Base-by-base conservation (phyloP, 2,329 filamentous ascomycete genomes). In the Tolypocladium sp. region DNA sequence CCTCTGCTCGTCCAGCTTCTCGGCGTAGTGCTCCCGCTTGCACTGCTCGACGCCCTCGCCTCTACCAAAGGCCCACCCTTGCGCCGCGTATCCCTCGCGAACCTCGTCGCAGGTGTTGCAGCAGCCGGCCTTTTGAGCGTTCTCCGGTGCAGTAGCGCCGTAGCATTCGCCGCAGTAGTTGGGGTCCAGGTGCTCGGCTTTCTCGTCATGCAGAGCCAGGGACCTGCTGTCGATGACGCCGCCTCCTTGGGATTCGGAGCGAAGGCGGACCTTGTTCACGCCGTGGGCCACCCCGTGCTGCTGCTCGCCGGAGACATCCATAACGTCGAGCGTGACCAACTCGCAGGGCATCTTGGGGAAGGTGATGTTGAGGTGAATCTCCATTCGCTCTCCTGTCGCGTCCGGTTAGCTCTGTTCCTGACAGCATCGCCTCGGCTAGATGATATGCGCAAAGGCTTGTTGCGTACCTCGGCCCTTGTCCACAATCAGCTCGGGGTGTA, bases 51-150 rank as follows among this genome's bases (percentile, higher is more conserved):
- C 92, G 61, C 88, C 88, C 69, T 96, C 90, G 67, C 94, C 94
- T 63, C 89, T 85, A 41, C 93, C 93, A 70, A 99, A 99, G 9
- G 92, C 92, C 94, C 94, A 99, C 33, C 90, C 85, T 63, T 85
- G 80, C 27, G 92, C 91, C 37, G 92, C 92, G 71, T 99, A 99
- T 4, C 94, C 94, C 70, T 97, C 92, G 67, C 93, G 85, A 38
- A 99, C 94, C 74, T 99, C 94, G 68, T 96, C 92, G 74, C 94
- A 99, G 52, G 92, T 97, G 73, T 94, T 95, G 76, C 94, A 99
- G 79, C 94, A 99, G 60, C 91, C 92, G n/a, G 84, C 61, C 76
- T 97, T 97, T 63, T 78, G 70, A 22, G 86, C 91, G 63, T 82
- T 87, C 20, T 79, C 62, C 0, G 94, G 93, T 2, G 91, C 70